phyloP scores from a whole-genome alignment of 163 green algal genomes.

The Chlorella variabilis region DNA sequence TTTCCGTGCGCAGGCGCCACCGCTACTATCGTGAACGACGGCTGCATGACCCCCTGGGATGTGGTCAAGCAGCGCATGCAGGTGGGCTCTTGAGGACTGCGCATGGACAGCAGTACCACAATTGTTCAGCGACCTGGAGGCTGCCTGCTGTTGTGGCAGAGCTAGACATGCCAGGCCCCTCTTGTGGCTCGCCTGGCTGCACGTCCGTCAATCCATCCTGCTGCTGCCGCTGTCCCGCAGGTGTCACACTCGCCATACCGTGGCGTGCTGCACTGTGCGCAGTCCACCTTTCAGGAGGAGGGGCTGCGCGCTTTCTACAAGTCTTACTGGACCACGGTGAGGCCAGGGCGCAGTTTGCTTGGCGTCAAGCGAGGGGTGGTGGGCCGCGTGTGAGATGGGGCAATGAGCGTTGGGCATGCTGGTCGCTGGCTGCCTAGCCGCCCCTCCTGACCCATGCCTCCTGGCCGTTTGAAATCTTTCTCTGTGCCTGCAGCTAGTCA shows the following conservation, averaged over 20 bases:
- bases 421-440: too few species aligned
- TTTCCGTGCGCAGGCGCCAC: constrained; percentile 76
- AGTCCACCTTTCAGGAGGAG: constrained; percentile 69
- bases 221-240: constrained; percentile 38
- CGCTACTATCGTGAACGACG: constrained; percentile 91
- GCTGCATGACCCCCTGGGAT: constrained; percentile 94
- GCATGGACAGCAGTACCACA: too few species aligned
- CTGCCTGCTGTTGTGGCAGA: too few species aligned
- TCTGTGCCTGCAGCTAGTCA: constrained; percentile 88
- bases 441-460: background rate
- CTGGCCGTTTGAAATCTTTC: too few species aligned
- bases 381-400: background rate
- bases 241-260: constrained; percentile 82
- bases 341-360: too few species aligned
- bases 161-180: too few species aligned
- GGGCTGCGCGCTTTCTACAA: constrained; percentile 88
- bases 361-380: background rate
- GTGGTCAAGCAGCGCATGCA: constrained; percentile 98
- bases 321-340: constrained; percentile 92
- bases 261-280: constrained; percentile 71
- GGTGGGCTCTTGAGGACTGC: too few species aligned
- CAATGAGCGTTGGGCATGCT: too few species aligned
- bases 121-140: too few species aligned
- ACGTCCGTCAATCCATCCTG: background rate
- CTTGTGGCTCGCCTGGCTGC: too few species aligned